Evolutionary conservation across 2,329 filamentous ascomycete species (phyloP).

Genomic region (Aspergillus spinulosporus): DNA sequence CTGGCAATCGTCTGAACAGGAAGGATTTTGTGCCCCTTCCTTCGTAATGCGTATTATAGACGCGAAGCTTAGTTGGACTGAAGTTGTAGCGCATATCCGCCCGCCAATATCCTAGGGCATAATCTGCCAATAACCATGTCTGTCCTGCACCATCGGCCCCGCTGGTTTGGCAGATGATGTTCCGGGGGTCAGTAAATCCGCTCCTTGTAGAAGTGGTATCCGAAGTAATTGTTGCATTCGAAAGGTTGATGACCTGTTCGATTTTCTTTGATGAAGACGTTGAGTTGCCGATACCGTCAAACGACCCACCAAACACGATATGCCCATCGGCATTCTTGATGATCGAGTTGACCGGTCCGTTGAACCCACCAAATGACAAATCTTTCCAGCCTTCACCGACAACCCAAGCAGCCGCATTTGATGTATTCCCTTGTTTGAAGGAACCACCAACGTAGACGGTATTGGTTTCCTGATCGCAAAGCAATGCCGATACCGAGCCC

Average conservation of each 20-base stretch:
- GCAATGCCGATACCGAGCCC: slow-evolving; percentile 77
- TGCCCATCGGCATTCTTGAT: slow-evolving; percentile 75
- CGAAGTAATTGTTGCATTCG: slow-evolving; percentile 71
- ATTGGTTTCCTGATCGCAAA: slow-evolving; percentile 74
- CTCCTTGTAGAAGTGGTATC: slow-evolving; percentile 60
- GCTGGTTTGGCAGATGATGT: slow-evolving; percentile 76
- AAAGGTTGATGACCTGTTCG: slow-evolving; percentile 80
- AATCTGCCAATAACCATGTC: slow-evolving; percentile 79
- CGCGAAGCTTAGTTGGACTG: slow-evolving; percentile 77
- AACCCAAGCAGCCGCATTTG: slow-evolving; percentile 85
- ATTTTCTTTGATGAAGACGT: slow-evolving; percentile 58
- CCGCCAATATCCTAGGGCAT: slow-evolving; percentile 76
- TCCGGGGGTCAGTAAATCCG: slow-evolving; percentile 73
- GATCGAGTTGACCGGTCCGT: slow-evolving; percentile 86
- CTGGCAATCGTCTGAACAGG: slow-evolving; percentile 79
- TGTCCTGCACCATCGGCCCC: slow-evolving; percentile 68
- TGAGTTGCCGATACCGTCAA: slow-evolving; percentile 83
- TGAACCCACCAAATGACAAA: slow-evolving; percentile 90
- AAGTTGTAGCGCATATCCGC: slow-evolving; percentile 83
- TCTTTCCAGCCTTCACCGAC: slow-evolving; percentile 69
- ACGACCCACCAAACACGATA: slow-evolving; percentile 88
- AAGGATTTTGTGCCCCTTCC: slow-evolving; percentile 86
- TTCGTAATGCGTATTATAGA: slow-evolving; percentile 83
- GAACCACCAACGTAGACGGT: slow-evolving; percentile 90
- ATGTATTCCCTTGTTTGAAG: slow-evolving; percentile 77